Evolutionary conservation across 225 moss, liverwort and hornwort genomes (phyloP), one percentile per base, ranked within the genome.

Genomic region (Sphagnum tenellum): DNA sequence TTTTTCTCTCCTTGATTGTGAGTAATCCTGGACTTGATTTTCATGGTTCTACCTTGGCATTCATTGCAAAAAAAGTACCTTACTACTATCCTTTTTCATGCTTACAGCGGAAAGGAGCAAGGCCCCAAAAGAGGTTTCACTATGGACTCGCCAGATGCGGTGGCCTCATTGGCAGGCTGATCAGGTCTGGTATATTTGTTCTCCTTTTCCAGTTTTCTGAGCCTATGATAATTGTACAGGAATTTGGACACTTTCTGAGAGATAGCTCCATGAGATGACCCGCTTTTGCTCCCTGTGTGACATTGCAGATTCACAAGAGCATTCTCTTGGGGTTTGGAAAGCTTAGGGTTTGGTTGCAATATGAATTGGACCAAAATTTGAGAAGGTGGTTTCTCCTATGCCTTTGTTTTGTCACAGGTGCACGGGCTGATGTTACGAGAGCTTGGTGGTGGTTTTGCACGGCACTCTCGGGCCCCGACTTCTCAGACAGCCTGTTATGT

Each of bases 161-260:
- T 92, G 92, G 96, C 96, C 96, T 56, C 92, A 90, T 64, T 90
- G 88, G 92, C 90, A 93, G 61, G 88, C 90, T 45, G 88, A 90
- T 69, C 92, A 98, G 78, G 84, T 84, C 44, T 58, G 77, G 49
- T 49, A 54, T 64, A 61, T 55, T n/a, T n/a, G n/a, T n/a, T n/a
- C n/a, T 29, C 14, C 49, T 47, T 58, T 29, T 29, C 29, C 29
- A 29, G 29, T 29, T 29, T 29, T 29, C 1, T 29, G 29, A 29
- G 29, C 29, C 29, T 29, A 29, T 29, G 29, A 29, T 29, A 29
- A 29, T 29, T 29, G 29, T 29, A 29, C 29, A 29, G 29, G 1
- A 29, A 29, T 29, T 29, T 0, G 1, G 29, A 29, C 29, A 29
- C 29, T 29, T 29, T 29, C 29, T 29, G 29, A 29, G 29, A 29